A percentile compares a stretch with the other conserved stretches of the same genome.
These are phyloP conservation scores for Allium fistulosum DNA, from an alignment of 106 monocot genomes.

Conservation along the genomic window DNA sequence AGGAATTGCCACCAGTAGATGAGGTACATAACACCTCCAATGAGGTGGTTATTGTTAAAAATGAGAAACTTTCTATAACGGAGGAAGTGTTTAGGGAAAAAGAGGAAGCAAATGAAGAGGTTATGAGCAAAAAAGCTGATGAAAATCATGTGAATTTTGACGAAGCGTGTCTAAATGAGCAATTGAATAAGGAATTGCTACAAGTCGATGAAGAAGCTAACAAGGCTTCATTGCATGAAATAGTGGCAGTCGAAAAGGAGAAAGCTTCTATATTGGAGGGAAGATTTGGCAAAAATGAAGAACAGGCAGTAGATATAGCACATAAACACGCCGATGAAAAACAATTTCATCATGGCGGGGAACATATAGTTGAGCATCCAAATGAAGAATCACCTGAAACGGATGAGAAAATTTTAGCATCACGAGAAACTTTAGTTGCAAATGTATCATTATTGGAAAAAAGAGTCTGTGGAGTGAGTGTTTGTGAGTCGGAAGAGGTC, in stretches of 20 bases:
- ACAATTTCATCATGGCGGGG: too few species aligned
- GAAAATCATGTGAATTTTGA: background rate
- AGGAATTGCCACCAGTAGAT: background rate
- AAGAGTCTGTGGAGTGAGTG: too few species aligned
- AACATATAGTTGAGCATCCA: background rate
- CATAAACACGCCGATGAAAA: background rate
- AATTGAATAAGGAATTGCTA: background rate
- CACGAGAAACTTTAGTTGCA: background rate
- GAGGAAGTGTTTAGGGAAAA: background rate
- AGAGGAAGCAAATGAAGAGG: conserved; percentile 1
- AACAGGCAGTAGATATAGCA: background rate
- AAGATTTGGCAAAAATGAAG: background rate
- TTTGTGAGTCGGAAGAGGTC: too few species aligned
- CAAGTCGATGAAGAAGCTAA: background rate
- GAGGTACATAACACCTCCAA: background rate
- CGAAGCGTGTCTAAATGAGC: too few species aligned
- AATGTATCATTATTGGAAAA: too few species aligned
- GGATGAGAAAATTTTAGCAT: background rate
- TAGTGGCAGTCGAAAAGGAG: background rate
- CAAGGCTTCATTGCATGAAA: background rate
- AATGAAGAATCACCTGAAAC: background rate
- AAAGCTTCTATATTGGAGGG: background rate
- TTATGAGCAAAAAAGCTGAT: background rate
- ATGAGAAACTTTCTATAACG: background rate
- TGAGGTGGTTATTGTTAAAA: background rate